Percentiles rank a stretch among this genome's conserved stretches.
phyloP scores from a whole-genome alignment of 768 basidiomycete genomes.

The Tylopilus rubrobrunneus region DNA sequence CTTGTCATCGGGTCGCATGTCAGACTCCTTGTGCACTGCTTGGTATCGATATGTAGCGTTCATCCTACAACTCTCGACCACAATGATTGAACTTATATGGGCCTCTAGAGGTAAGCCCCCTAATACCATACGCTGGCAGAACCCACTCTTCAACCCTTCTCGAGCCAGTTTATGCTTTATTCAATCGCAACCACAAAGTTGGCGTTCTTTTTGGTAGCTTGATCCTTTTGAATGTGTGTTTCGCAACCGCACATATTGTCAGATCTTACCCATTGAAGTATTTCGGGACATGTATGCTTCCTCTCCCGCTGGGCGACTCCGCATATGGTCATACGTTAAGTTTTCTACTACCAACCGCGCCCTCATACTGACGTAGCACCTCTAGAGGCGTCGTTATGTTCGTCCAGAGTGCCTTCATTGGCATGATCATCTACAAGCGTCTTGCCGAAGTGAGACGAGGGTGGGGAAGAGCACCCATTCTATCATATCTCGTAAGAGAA shows the following conservation, averaged over 20 bases:
- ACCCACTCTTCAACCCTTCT: background rate
- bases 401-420: conserved; percentile 37
- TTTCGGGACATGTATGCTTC: conserved; percentile 25
- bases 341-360: background rate
- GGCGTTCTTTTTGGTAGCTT: conserved; percentile 13
- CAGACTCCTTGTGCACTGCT: conserved; percentile 8
- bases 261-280: background rate
- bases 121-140: background rate
- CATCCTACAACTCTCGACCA: conserved; percentile 7
- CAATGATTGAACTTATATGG: conserved; percentile 22
- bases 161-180: conserved; percentile 24
- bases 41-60: conserved; percentile 9
- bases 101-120: conserved; percentile 22
- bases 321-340: conserved; percentile 15
- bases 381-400: conserved; percentile 19
- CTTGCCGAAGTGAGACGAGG: conserved; percentile 33
- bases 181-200: conserved; percentile 33
- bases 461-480: conserved; percentile 40
- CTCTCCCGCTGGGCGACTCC: background rate
- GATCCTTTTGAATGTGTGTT: conserved; percentile 19
- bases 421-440: conserved; percentile 38
- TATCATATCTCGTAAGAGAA: conserved; percentile 41
- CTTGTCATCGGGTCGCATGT: conserved; percentile 7
- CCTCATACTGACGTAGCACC: background rate
- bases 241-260: conserved; percentile 18